These are phyloP conservation scores for Penicillium sp. DNA, from an alignment of 2,329 filamentous ascomycete species.

Conservation along the genomic window DNA sequence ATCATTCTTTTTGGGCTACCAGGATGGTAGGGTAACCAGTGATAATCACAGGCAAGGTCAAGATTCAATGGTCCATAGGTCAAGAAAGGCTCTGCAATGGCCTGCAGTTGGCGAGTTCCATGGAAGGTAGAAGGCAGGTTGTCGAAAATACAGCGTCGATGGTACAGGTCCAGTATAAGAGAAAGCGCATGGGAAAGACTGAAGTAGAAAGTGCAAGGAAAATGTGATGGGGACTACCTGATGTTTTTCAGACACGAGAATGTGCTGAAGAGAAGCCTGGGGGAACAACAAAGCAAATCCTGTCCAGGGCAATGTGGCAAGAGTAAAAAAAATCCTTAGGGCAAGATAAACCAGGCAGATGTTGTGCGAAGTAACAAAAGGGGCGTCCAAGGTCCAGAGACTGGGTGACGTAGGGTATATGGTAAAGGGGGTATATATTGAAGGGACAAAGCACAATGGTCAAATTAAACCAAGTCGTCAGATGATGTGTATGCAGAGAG, in stretches of 20 bases:
- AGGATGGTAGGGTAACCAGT: slow-evolving; percentile 17
- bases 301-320: slow-evolving; percentile 30
- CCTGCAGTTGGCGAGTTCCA: background rate
- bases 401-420: slow-evolving; percentile 1
- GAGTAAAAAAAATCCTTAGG: slow-evolving; percentile 27
- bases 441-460: slow-evolving; percentile 20
- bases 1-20: slow-evolving; percentile 26
- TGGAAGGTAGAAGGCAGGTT: background rate
- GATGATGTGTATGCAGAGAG: slow-evolving; percentile 17
- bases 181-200: slow-evolving; percentile 22
- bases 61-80: slow-evolving; percentile 18
- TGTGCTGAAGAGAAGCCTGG: slow-evolving; percentile 25
- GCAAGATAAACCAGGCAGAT: slow-evolving; percentile 25
- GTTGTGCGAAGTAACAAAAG: slow-evolving; percentile 2
- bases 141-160: slow-evolving; percentile 10
- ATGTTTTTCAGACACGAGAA: slow-evolving; percentile 31
- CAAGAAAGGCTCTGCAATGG: slow-evolving; percentile 7
- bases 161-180: slow-evolving; percentile 25
- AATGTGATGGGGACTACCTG: slow-evolving; percentile 46
- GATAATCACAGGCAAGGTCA: slow-evolving; percentile 8
- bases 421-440: background rate
- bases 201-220: slow-evolving; percentile 23
- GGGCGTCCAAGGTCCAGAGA: slow-evolving; percentile 1
- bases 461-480: slow-evolving; percentile 5
- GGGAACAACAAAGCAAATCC: slow-evolving; percentile 35